Conservation (phyloP, 495 filamentous ascomycete genomes). For the Hyaloscypha bicolor region DNA sequence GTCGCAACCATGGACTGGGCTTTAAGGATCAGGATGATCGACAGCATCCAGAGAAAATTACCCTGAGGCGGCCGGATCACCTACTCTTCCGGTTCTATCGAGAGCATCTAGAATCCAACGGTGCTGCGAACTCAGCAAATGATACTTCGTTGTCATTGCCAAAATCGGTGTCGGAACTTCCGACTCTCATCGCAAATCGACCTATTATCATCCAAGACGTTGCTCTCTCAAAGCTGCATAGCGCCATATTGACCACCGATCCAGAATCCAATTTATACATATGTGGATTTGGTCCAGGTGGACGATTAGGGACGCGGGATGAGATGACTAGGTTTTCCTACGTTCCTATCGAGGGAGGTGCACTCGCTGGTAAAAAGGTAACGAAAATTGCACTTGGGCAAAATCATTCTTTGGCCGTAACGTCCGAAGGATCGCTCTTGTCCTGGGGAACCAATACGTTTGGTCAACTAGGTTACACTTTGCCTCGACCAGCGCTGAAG, state of each 20-base stretch:
- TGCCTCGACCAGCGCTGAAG: constrained; percentile 55
- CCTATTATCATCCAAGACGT: constrained; percentile 75
- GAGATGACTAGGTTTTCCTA: constrained; percentile 86
- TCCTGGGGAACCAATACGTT: constrained; percentile 91
- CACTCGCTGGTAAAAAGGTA: constrained; percentile 69
- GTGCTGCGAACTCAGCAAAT: not conserved
- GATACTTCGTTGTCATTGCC: constrained; percentile 32
- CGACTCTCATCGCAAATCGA: constrained; percentile 66
- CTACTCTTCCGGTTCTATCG: constrained; percentile 69
- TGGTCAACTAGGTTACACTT: constrained; percentile 82
- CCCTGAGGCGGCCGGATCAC: constrained; percentile 77
- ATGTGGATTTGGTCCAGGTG: constrained; percentile 89
- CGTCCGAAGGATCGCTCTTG: constrained; percentile 79
- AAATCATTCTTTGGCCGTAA: constrained; percentile 86
- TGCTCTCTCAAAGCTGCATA: constrained; percentile 88
- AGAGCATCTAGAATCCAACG: constrained; percentile 50
- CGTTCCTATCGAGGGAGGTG: constrained; percentile 73
- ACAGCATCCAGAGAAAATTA: constrained; percentile 84
- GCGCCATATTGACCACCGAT: constrained; percentile 86
- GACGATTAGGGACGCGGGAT: constrained; percentile 86
- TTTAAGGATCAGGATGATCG: constrained; percentile 93
- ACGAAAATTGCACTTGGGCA: constrained; percentile 78
- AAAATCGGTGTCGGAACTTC: constrained; percentile 55
- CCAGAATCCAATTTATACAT: constrained; percentile 90
- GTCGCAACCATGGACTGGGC: constrained; percentile 90